phyloP scores from a whole-genome alignment of 2,329 filamentous ascomycete species.

The Diaporthe humulicola region DNA sequence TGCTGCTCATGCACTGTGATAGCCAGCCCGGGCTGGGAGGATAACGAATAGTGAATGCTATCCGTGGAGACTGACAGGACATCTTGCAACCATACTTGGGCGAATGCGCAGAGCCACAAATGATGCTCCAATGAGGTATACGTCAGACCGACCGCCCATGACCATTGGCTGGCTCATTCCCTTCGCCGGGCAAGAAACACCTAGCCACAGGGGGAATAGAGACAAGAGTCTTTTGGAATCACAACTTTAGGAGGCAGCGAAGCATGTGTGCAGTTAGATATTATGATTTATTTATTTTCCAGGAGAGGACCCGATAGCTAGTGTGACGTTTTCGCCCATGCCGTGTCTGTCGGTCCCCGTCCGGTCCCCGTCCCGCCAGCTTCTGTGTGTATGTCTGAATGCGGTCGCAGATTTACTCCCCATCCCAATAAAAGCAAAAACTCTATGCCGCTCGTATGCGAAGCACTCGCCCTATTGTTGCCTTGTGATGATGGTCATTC shows the following conservation, averaged over 20 bases:
- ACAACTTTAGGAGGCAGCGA: background rate
- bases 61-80: too few relatives aligned
- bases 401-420: slow-evolving; percentile 2
- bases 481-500: slow-evolving; percentile 36
- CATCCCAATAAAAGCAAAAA: slow-evolving; percentile 11
- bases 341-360: background rate
- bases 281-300: slow-evolving; percentile 33
- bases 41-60: background rate
- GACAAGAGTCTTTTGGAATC: background rate
- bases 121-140: background rate
- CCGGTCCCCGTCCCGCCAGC: background rate
- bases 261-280: slow-evolving; percentile 6
- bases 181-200: too few relatives aligned
- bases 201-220: background rate
- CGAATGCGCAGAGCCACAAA: too few relatives aligned
- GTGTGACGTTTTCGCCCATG: slow-evolving; percentile 7
- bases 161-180: background rate
- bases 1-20: background rate
- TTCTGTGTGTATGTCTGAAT: slow-evolving; percentile 25
- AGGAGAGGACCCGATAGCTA: background rate
- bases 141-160: background rate
- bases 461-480: slow-evolving; percentile 26
- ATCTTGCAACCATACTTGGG: background rate
- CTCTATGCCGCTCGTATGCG: slow-evolving; percentile 32
- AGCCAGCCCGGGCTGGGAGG: background rate